Evolutionary conservation across 257 asterid species (phyloP).

Genomic region (Striga asiatica): DNA sequence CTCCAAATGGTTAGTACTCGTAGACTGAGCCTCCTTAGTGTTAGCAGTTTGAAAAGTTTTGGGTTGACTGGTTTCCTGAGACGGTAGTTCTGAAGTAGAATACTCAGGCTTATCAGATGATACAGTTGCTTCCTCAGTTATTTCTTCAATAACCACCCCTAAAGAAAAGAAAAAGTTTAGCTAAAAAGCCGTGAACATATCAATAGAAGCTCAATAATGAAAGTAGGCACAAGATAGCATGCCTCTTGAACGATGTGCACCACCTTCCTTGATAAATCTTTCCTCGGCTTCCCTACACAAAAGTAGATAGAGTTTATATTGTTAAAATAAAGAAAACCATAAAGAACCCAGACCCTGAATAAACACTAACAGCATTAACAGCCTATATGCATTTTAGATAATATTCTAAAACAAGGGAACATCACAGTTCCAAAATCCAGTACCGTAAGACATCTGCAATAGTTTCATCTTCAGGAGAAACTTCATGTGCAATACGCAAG

Average conservation of each 20-base stretch:
- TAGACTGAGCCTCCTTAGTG: conserved; percentile 26
- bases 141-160: conserved; percentile 86
- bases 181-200: neutral
- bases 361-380: neutral
- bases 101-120: conserved; percentile 32
- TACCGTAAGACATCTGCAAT: conserved; percentile 82
- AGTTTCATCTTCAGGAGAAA: conserved; percentile 88
- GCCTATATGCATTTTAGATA: neutral
- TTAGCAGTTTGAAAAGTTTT: conserved; percentile 26
- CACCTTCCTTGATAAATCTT: conserved; percentile 45
- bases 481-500: conserved; percentile 71
- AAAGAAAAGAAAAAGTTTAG: conserved; percentile 13
- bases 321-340: neutral
- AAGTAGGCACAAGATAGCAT: conserved; percentile 10
- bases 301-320: conserved; percentile 8
- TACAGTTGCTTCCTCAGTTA: conserved; percentile 54
- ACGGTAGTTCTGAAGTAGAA: conserved; percentile 24
- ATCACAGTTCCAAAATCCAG: conserved; percentile 4
- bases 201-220: neutral
- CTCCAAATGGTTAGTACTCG: conserved; percentile 43
- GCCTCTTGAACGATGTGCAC: conserved; percentile 48
- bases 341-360: neutral
- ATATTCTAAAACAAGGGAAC: neutral
- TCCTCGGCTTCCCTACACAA: conserved; percentile 62
- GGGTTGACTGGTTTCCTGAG: conserved; percentile 27